phyloP scores from a whole-genome alignment of 257 asterid genomes.

The Petunia secreta region DNA sequence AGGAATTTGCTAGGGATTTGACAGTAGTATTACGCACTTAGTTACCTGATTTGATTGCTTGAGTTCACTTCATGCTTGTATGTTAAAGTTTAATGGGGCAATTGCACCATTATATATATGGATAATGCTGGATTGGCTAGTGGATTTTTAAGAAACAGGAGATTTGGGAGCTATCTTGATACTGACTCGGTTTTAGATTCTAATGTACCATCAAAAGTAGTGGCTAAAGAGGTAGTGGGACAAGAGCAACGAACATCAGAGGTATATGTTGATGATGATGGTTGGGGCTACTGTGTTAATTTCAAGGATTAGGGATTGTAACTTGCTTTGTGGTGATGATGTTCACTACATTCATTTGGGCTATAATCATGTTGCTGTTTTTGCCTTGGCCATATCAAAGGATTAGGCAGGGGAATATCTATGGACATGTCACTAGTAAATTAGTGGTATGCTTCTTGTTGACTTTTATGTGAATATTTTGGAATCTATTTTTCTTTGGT shows the following conservation, averaged over 20 bases:
- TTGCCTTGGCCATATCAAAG: constrained; percentile 58
- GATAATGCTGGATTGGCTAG: too few species aligned
- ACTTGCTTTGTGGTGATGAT: constrained; percentile 43
- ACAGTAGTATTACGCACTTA: too few species aligned
- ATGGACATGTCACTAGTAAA: constrained; percentile 53
- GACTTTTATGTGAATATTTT: neutral
- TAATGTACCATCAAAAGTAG: constrained; percentile 16
- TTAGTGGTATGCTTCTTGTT: constrained; percentile 39
- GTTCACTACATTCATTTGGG: constrained; percentile 49
- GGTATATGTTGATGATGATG: constrained; percentile 34
- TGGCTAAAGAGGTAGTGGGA: constrained; percentile 19
- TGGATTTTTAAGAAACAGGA: constrained; percentile 35
- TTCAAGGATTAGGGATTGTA: constrained; percentile 49
- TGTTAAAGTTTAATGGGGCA: too few species aligned
- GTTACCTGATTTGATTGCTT: too few species aligned
- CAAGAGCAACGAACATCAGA: constrained; percentile 19
- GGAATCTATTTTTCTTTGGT: too few species aligned
- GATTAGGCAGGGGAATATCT: constrained; percentile 52
- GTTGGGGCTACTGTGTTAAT: constrained; percentile 35
- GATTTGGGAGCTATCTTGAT: constrained; percentile 39
- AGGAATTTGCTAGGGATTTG: too few species aligned
- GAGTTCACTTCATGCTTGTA: too few species aligned
- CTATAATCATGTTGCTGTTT: constrained; percentile 48
- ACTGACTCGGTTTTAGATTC: constrained; percentile 25
- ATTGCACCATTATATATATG: too few species aligned